Evolutionary conservation across 73 alveolate species (phyloP).

Genomic region (Stentor roeselii): DNA sequence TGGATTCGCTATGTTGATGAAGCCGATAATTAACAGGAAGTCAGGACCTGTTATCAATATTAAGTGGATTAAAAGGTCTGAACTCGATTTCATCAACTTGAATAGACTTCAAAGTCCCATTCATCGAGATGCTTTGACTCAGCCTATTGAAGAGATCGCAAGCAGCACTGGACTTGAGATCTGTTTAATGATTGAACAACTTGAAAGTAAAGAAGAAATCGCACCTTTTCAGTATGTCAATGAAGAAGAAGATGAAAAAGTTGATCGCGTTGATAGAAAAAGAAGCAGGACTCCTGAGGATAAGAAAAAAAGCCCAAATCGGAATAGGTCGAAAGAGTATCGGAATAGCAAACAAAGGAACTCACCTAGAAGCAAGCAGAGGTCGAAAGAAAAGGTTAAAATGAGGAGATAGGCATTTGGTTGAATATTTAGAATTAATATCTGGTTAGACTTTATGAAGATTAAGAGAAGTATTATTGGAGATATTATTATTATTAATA

Average conservation of each 20-base stretch:
- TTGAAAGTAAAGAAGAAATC: constrained; percentile 16
- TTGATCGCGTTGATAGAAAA: not conserved
- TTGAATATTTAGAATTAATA: no score
- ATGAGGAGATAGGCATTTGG: not conserved
- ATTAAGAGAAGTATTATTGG: no score
- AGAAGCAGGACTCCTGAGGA: not conserved
- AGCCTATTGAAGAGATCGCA: constrained; percentile 16
- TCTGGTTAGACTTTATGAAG: no score
- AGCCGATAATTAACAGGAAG: not conserved
- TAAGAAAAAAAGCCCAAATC: not conserved
- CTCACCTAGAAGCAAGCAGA: not conserved
- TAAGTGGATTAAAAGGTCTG: constrained; percentile 24
- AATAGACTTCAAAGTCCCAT: not conserved
- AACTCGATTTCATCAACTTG: not conserved
- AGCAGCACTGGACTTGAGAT: constrained; percentile 11
- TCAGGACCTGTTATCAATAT: constrained; percentile 3
- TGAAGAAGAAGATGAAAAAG: constrained; percentile 3
- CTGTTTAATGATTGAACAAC: not conserved
- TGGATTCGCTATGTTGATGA: constrained; percentile 3
- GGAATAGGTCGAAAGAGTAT: not conserved
- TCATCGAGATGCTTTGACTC: constrained; percentile 9
- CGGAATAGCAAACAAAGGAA: not conserved
- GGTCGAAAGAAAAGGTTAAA: not conserved
- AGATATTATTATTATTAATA: no score
- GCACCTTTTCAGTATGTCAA: not conserved